Conservation (phyloP, 2,329 filamentous ascomycete genomes). For the Colletotrichum gigasporum region DNA sequence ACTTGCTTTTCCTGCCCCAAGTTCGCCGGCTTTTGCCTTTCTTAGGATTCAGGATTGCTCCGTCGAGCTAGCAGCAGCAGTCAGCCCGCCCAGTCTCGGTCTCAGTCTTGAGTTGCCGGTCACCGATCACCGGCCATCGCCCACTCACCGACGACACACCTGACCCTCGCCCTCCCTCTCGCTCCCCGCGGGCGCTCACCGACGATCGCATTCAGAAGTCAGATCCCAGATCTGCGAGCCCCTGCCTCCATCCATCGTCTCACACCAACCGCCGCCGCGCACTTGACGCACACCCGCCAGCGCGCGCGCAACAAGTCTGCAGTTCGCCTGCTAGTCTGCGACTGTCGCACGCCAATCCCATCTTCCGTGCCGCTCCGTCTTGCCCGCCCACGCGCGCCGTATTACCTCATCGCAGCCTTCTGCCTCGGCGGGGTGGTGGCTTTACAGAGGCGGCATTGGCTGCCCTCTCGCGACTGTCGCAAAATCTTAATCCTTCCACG, state of each 20-base stretch:
- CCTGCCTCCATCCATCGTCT: conserved; percentile 3
- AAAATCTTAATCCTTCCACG: neutral
- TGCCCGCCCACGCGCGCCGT: neutral
- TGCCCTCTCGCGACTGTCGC: neutral
- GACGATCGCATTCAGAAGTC: neutral
- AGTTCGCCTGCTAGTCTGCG: no score
- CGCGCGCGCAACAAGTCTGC: neutral
- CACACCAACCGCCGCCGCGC: neutral
- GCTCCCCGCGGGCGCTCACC: neutral
- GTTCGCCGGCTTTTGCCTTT: neutral
- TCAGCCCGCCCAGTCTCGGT: no score
- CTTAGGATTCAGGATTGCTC: neutral
- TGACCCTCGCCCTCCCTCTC: neutral
- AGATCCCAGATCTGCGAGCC: neutral
- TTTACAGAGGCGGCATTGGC: conserved; percentile 14
- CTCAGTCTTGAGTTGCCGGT: no score
- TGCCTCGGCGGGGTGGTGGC: neutral
- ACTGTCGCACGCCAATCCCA: neutral
- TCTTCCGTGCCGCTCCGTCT: conserved; percentile 7
- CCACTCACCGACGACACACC: conserved; percentile 12
- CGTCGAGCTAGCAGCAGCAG: neutral
- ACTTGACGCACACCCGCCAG: neutral
- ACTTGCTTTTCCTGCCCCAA: no score
- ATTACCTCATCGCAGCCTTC: neutral
- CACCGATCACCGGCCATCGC: neutral